phyloP scores from a whole-genome alignment of 768 basidiomycete species.

The Agaricus subrufescens region DNA sequence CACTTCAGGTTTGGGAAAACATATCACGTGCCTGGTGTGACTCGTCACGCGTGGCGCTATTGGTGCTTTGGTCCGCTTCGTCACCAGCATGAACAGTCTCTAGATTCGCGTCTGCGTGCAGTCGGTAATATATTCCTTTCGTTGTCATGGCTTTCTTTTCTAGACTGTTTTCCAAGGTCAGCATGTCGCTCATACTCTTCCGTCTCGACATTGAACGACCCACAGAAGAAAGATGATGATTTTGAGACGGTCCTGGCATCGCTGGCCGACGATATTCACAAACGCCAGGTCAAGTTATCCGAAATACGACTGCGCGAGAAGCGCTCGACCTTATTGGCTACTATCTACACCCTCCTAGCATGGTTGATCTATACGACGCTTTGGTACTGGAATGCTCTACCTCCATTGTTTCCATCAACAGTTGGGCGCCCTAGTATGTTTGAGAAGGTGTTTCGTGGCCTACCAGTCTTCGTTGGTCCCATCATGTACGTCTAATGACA shows the following conservation, averaged over 20 bases:
- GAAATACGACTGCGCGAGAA: constrained; percentile 86
- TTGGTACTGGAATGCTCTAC: constrained; percentile 66
- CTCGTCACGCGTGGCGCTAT: neutral
- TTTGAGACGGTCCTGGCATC: constrained; percentile 69
- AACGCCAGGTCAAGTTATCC: constrained; percentile 67
- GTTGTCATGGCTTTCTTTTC: constrained; percentile 20
- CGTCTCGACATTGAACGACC: neutral
- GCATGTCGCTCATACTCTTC: neutral
- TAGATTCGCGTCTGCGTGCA: neutral
- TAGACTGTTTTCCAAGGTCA: constrained; percentile 28
- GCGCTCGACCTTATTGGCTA: constrained; percentile 69
- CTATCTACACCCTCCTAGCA: constrained; percentile 68
- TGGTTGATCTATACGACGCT: constrained; percentile 72
- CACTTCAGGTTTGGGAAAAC: no score
- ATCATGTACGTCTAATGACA: constrained; percentile 49
- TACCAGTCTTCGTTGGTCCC: constrained; percentile 70
- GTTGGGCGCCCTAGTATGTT: constrained; percentile 19
- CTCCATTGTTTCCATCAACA: constrained; percentile 29
- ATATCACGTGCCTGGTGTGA: constrained; percentile 1
- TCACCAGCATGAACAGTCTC: constrained; percentile 7
- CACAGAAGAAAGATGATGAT: constrained; percentile 59
- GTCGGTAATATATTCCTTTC: neutral
- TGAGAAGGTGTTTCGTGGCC: constrained; percentile 41
- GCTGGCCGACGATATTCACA: constrained; percentile 65
- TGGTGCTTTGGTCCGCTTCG: neutral